Base-by-base conservation (phyloP, 2,329 filamentous ascomycete species). In the Rachicladosporium sp. region DNA sequence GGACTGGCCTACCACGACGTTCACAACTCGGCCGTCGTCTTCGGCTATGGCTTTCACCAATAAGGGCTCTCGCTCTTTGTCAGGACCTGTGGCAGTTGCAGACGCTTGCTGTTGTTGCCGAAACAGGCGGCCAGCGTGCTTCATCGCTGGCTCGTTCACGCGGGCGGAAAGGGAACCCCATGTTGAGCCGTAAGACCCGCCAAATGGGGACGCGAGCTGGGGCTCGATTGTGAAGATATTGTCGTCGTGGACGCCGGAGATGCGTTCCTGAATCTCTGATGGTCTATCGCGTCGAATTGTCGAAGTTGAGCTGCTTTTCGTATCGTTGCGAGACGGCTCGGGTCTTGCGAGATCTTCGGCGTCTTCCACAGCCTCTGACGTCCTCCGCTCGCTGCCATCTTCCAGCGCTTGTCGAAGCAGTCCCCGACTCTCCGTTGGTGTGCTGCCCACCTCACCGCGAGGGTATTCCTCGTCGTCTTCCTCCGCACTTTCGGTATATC, bases 1-100 rank as follows among this genome's bases (percentile, higher is more conserved):
- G n/a, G 86, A 93, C 64, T 93, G 87, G 31, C 89, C 89, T 45
- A 93, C 82, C 2, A 94, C 79, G 2, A 89, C 74, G 50, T 89
- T 74, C 41, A 94, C 76, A 35, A 89, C 74, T 54, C 81, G 86
- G 32, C 91, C 86, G 49, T 91, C 86, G 51, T 74, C 70, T 47
- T 91, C 83, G 57, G 93, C 83, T 9, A 94, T 74, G 59, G 88
- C 82, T 64, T 87, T 89, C 38, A 95, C 80, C 10, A 94, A 65
- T 40, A 95, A 71, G 2, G 85, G 83, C 48, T 83, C 78, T 10
- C 62, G 56, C 50, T 66, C 64, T 40, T 65, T 64, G 42, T 68
- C 65, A 3, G 61, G 61, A 35, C 61, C 63, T 6, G 56, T 56
- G 15, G 15, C 15, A 19, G 3, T 19, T 10, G 40, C 12, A 29